These are phyloP conservation scores for Mycena galericulata DNA, from an alignment of 768 basidiomycete genomes.

Conservation along the genomic window DNA sequence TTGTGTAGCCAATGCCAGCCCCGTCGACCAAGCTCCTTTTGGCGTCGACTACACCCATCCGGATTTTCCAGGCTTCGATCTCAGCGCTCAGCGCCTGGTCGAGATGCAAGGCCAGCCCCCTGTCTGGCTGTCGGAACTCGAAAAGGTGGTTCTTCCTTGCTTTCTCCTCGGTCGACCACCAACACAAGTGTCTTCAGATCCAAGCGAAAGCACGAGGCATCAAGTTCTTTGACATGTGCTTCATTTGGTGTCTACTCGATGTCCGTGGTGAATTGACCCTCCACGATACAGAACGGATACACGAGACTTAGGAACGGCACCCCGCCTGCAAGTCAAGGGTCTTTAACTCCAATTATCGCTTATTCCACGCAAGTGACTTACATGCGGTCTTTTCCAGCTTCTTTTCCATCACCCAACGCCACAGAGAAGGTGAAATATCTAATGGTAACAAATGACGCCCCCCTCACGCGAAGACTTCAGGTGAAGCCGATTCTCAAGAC, in stretches of 20 bases:
- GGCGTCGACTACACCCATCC: slow-evolving; percentile 51
- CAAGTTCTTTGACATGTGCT: slow-evolving; percentile 89
- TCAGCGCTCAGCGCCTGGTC: slow-evolving; percentile 79
- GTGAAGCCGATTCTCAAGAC: slow-evolving; percentile 72
- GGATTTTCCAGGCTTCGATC: slow-evolving; percentile 75
- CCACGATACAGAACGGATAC: slow-evolving; percentile 73
- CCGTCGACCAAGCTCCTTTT: slow-evolving; percentile 54
- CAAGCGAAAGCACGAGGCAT: slow-evolving; percentile 79
- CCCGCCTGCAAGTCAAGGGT: slow-evolving; percentile 49
- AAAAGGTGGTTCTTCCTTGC: slow-evolving; percentile 68
- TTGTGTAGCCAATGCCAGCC: slow-evolving; percentile 53
- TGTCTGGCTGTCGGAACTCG: slow-evolving; percentile 88
- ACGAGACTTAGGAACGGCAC: slow-evolving; percentile 63
- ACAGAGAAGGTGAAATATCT: slow-evolving; percentile 56
- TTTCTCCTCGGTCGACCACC: slow-evolving; percentile 26
- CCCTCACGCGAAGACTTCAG: slow-evolving; percentile 23
- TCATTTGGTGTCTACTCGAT: slow-evolving; percentile 25
- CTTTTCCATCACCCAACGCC: slow-evolving; percentile 70
- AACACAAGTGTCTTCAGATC: slow-evolving; percentile 60
- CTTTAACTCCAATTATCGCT: slow-evolving; percentile 18
- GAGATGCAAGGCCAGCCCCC: slow-evolving; percentile 78
- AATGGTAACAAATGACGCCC: slow-evolving; percentile 9
- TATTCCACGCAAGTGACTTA: slow-evolving; percentile 27
- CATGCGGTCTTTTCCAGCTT: slow-evolving; percentile 50
- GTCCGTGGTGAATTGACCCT: slow-evolving; percentile 28